Evolutionary conservation across 257 asterid species (phyloP).

Genomic region (Linaria vulgaris): DNA sequence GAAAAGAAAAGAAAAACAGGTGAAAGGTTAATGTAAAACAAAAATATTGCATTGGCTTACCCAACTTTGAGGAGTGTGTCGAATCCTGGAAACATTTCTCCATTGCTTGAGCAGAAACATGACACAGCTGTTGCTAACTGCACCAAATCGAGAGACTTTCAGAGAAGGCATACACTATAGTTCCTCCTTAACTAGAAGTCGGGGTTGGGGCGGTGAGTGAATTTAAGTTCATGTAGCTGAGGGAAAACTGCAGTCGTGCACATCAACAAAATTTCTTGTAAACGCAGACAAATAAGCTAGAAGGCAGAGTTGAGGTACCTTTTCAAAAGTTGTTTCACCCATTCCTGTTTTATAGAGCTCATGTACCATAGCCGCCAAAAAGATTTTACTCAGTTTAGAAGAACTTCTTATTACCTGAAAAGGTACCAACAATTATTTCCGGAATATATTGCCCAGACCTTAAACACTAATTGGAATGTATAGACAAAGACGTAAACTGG

Average conservation of each 20-base stretch:
- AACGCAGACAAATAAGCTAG: conserved; percentile 17
- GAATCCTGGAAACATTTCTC: conserved; percentile 80
- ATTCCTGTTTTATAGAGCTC: conserved; percentile 93
- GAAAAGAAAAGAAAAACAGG: not conserved
- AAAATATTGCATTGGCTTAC: conserved; percentile 42
- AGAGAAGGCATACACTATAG: conserved; percentile 13
- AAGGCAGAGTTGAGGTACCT: conserved; percentile 46
- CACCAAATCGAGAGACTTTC: conserved; percentile 20
- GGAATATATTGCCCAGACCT: conserved; percentile 5
- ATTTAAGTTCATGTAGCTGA: not conserved
- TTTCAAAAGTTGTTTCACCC: conserved; percentile 93
- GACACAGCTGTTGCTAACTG: conserved; percentile 74
- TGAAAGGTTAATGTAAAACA: not conserved
- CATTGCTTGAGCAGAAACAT: conserved; percentile 77
- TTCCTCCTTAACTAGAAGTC: not conserved
- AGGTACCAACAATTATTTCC: not conserved
- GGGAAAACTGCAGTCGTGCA: not conserved
- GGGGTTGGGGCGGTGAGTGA: not conserved
- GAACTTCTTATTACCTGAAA: conserved; percentile 75
- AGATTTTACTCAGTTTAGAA: conserved; percentile 76
- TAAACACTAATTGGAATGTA: not conserved
- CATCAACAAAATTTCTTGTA: conserved; percentile 11
- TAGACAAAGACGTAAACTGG: not conserved
- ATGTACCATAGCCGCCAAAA: conserved; percentile 96
- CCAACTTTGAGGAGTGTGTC: conserved; percentile 86